Conservation (phyloP, 495 filamentous ascomycete genomes). For the Lasiosphaeria ovina region DNA sequence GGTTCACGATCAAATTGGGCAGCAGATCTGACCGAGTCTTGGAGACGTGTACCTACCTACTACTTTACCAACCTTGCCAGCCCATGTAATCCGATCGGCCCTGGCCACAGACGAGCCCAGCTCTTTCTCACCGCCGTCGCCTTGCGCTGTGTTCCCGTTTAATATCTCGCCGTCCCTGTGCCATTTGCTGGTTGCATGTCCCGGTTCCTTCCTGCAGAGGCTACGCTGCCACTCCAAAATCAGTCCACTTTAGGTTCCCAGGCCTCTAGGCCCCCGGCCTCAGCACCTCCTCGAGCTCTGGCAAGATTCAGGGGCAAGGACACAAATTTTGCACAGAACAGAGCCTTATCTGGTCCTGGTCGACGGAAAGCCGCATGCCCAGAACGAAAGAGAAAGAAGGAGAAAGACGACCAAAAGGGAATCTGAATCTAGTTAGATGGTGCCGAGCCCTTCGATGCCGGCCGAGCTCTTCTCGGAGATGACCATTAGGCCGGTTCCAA, state of each 20-base stretch:
- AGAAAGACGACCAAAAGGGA: neutral
- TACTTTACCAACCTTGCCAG: neutral
- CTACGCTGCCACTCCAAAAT: too few species aligned
- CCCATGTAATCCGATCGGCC: too few species aligned
- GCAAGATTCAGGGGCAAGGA: too few species aligned
- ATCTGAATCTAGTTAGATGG: neutral
- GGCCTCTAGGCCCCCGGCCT: too few species aligned
- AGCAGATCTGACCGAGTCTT: neutral
- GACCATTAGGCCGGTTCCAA: constrained; percentile 39
- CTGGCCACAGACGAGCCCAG: too few species aligned
- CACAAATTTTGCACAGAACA: too few species aligned
- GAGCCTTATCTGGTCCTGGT: too few species aligned
- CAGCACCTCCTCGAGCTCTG: too few species aligned
- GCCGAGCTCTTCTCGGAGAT: constrained; percentile 41
- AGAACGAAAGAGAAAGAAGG: neutral
- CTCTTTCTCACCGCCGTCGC: constrained; percentile 11
- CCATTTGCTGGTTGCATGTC: neutral
- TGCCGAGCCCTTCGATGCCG: constrained; percentile 25
- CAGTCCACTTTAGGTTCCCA: neutral
- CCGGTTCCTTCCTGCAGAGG: too few species aligned
- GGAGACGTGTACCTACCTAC: neutral
- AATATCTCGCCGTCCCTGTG: neutral
- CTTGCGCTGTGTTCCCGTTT: neutral
- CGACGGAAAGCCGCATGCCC: neutral
- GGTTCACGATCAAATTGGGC: constrained; percentile 5